Percentiles rank a stretch among this genome's conserved stretches.
Conservation (phyloP, 495 filamentous ascomycete genomes). For the Xylaria acuta region DNA sequence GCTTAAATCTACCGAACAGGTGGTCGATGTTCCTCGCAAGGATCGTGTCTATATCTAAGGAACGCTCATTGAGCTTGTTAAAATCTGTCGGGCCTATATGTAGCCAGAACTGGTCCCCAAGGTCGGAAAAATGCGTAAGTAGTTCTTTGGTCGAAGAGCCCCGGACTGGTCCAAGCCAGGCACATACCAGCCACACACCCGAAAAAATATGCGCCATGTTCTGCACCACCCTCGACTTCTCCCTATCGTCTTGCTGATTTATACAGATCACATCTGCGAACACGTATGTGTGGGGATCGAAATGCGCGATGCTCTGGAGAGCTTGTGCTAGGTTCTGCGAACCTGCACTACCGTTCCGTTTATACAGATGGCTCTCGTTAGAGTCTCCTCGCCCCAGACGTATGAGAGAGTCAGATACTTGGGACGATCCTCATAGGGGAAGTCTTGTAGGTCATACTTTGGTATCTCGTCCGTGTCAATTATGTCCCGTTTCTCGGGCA, state of each 20-base stretch:
- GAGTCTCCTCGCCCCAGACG: conserved; percentile 14
- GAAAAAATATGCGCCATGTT: conserved; percentile 39
- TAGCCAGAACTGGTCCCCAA: conserved; percentile 23
- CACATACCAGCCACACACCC: conserved; percentile 12
- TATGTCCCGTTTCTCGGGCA: neutral
- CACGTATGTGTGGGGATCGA: neutral
- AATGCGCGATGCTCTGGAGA: neutral
- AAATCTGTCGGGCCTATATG: neutral
- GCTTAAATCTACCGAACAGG: neutral
- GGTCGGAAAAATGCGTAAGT: conserved; percentile 2
- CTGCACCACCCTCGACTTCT: conserved; percentile 36
- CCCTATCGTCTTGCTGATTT: conserved; percentile 36
- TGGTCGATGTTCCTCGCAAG: conserved; percentile 3
- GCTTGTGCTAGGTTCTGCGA: conserved; percentile 17
- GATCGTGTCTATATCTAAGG: conserved; percentile 6
- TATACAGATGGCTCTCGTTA: neutral
- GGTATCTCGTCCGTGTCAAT: neutral
- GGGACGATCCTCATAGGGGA: neutral
- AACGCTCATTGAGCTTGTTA: neutral
- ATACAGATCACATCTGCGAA: conserved; percentile 45
- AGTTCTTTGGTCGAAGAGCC: neutral
- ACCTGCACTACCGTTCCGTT: conserved; percentile 1
- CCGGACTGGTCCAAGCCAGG: conserved; percentile 23
- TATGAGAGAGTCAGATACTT: conserved; percentile 22
- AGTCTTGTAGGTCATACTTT: neutral